Conservation (phyloP, 2,329 filamentous ascomycete genomes). For the Xylaria hypoxylon region DNA sequence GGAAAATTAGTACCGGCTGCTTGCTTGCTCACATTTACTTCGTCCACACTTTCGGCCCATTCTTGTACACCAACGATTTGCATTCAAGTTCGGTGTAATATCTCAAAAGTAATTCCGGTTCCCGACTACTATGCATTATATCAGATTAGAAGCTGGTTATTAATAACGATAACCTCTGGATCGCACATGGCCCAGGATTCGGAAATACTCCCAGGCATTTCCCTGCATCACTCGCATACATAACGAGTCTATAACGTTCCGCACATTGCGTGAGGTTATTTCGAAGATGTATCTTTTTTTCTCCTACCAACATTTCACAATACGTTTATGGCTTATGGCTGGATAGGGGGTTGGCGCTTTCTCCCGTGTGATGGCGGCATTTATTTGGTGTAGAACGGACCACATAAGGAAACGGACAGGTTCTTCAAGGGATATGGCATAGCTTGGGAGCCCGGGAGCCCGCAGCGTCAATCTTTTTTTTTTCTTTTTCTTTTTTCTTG, state of each 20-base stretch:
- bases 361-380: constrained; percentile 24
- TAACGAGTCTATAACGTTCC: constrained; percentile 20
- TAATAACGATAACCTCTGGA: constrained; percentile 16
- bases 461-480: constrained; percentile 14
- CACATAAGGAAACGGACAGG: constrained; percentile 33
- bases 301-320: constrained; percentile 28
- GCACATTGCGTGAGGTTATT: constrained; percentile 1
- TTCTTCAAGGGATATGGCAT: constrained; percentile 35
- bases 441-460: constrained; percentile 22
- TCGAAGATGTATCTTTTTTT: constrained; percentile 8
- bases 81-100: constrained; percentile 14
- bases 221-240: constrained; percentile 12
- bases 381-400: constrained; percentile 39
- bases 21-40: constrained; percentile 10
- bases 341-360: constrained; percentile 37
- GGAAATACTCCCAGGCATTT: constrained; percentile 16
- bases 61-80: constrained; percentile 21
- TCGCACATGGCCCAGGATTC: constrained; percentile 11
- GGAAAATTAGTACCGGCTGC: constrained; percentile 29
- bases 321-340: constrained; percentile 31
- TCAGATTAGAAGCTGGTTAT: constrained; percentile 24
- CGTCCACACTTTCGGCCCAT: constrained; percentile 17
- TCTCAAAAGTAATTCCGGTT: constrained; percentile 4
- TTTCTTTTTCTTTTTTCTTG: background rate
- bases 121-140: constrained; percentile 24